Evolutionary conservation across 805 yeast genomes (phyloP), one percentile per base, ranked within the genome.

Genomic region (Schizosaccharomyces octosporus): DNA sequence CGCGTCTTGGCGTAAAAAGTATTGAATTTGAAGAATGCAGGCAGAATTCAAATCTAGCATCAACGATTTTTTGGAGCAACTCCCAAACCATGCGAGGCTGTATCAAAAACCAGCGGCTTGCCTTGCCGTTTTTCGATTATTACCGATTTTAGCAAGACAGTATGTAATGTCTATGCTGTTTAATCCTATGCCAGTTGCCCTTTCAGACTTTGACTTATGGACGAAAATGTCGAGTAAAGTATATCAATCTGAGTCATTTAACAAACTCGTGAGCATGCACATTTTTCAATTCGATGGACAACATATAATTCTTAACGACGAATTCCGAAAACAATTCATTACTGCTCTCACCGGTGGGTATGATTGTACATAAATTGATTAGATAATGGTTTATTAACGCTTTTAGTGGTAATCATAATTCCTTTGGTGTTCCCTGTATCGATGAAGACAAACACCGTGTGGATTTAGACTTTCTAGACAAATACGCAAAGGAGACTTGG

Each of bases 51-150:
- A 51, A 17, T 24, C 57, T 6, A 51, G 57, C 32, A 51, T 51
- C 57, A 51, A 86, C 68, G 94, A 85, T 66, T 88, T 93, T 71
- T 75, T 93, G 63, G 97, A 88, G 69, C 87, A 86, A 21, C 80
- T 93, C 5, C 95, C 97, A 1, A 87, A 84, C 68, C 90, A 89
- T 66, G 76, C 83, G 27, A 80, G 87, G 68, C 77, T 93, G 27
- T 93, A 85, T 72, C 83, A 81, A 66, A 62, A 66, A 61, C 95
- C 98, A 1, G 95, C 97, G 13, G 87, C 98, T 62, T 88, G 97
- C 69, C 75, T 93, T 59, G 94, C 98, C 1, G 83, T 93, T n/a
- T 89, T 83, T 70, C 77, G 98, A 64, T 75, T 93, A 63, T 76
- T 93, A 19, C 96, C 98, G 0, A 82, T 89, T 29, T 72, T 93